Conservation (phyloP, 495 filamentous ascomycete genomes). For the Daldinia loculata region DNA sequence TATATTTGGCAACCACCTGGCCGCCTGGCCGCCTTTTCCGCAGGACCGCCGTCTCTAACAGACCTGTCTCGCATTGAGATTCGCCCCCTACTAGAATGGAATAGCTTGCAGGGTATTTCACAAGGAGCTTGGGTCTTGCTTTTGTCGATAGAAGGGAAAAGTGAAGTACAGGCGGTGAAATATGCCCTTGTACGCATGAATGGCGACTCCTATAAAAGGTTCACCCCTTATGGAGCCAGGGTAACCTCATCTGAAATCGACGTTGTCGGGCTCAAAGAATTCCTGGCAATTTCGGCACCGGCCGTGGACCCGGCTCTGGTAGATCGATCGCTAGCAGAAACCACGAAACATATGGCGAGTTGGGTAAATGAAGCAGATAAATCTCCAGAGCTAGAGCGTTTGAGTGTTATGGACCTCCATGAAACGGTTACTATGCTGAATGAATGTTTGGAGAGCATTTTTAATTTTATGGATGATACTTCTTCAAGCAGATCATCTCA, state of each 20-base stretch:
- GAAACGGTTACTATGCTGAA: neutral
- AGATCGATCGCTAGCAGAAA: neutral
- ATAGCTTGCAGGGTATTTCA: neutral
- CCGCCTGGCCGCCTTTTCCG: neutral
- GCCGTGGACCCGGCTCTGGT: neutral
- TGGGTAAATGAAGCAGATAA: neutral
- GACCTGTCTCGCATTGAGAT: neutral
- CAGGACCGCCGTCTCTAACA: neutral
- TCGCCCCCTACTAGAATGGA: neutral
- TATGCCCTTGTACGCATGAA: neutral
- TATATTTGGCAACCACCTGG: neutral
- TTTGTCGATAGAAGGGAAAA: neutral
- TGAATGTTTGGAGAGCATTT: neutral
- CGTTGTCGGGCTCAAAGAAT: neutral
- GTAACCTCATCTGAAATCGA: neutral
- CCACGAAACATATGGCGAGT: neutral
- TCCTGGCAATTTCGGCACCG: neutral
- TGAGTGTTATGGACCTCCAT: neutral
- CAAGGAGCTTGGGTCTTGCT: neutral
- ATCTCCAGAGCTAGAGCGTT: neutral
- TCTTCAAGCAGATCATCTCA: neutral
- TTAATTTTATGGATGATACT: neutral
- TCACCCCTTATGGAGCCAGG: neutral
- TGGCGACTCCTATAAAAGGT: neutral
- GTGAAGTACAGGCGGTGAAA: neutral